Evolutionary conservation across 352 stramenopile species (phyloP).

Genomic region (Phytophthora rubi): DNA sequence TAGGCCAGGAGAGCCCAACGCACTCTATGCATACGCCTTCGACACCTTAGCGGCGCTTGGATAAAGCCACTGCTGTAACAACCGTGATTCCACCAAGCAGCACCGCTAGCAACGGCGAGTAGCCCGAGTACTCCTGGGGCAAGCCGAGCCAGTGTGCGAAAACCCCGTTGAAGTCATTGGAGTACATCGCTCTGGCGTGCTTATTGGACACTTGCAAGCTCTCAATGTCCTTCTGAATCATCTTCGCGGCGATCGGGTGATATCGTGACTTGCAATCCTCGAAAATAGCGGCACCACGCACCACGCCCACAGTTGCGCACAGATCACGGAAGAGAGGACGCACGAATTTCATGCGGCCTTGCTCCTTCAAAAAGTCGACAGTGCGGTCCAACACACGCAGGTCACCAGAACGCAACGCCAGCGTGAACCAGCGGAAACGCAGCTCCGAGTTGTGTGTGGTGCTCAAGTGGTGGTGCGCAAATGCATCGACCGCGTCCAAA

Average conservation of each 20-base stretch:
- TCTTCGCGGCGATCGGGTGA: slow-evolving; percentile 72
- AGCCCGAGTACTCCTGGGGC: slow-evolving; percentile 35
- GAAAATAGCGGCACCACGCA: slow-evolving; percentile 33
- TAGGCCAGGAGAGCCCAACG: neutral
- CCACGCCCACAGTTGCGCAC: slow-evolving; percentile 35
- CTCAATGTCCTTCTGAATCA: slow-evolving; percentile 62
- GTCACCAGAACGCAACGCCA: slow-evolving; percentile 53
- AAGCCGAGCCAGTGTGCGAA: slow-evolving; percentile 41
- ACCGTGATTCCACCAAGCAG: slow-evolving; percentile 24
- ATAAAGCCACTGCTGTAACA: slow-evolving; percentile 26
- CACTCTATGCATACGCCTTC: neutral
- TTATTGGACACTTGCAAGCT: slow-evolving; percentile 20
- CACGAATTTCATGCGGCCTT: slow-evolving; percentile 77
- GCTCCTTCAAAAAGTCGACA: slow-evolving; percentile 55
- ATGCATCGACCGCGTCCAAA: slow-evolving; percentile 59
- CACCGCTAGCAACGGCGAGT: slow-evolving; percentile 37
- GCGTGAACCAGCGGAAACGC: slow-evolving; percentile 70
- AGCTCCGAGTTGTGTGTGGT: slow-evolving; percentile 66
- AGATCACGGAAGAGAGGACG: slow-evolving; percentile 68
- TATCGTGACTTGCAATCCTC: slow-evolving; percentile 58
- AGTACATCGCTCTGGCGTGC: slow-evolving; percentile 6
- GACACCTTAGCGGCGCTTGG: slow-evolving; percentile 33
- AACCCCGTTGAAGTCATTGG: slow-evolving; percentile 29
- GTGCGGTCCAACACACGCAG: slow-evolving; percentile 43
- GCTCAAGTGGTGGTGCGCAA: slow-evolving; percentile 46